phyloP scores from a whole-genome alignment of 208 protist genomes.

The Trypanosoma rangeli region DNA sequence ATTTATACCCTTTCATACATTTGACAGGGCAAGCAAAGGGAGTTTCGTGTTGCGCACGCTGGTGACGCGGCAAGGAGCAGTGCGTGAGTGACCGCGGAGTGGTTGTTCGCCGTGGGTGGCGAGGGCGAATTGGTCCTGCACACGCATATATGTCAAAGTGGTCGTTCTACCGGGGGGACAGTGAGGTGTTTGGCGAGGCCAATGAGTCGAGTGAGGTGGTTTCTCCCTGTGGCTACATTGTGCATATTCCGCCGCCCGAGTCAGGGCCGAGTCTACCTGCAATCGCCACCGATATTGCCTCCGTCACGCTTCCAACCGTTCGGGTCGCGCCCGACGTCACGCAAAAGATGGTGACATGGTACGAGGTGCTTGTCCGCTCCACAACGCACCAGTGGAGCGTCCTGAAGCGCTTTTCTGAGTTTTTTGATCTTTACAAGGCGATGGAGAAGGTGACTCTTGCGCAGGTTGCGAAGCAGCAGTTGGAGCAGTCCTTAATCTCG shows the following conservation, averaged over 20 bases:
- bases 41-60: too few species aligned
- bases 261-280: conserved; percentile 6
- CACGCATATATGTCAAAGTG: conserved; percentile 18
- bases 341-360: conserved; percentile 22
- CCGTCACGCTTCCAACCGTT: conserved; percentile 4
- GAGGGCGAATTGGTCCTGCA: not conserved
- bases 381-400: conserved; percentile 23
- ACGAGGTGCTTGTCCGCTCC: conserved; percentile 21
- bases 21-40: not conserved
- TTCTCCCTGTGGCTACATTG: conserved; percentile 7
- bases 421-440: conserved; percentile 8
- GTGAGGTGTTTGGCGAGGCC: conserved; percentile 5
- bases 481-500: not conserved
- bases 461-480: conserved; percentile 5
- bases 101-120: too few species aligned
- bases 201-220: not conserved
- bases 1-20: not conserved
- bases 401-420: conserved; percentile 33
- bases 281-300: conserved; percentile 15
- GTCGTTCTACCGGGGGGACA: not conserved
- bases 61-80: not conserved
- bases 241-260: conserved; percentile 14
- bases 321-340: conserved; percentile 7
- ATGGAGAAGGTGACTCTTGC: conserved; percentile 14
- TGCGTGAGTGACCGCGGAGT: too few species aligned